Evolutionary conservation across 1,139 yeast genomes (phyloP).

Genomic region (Diutina rugosa): DNA sequence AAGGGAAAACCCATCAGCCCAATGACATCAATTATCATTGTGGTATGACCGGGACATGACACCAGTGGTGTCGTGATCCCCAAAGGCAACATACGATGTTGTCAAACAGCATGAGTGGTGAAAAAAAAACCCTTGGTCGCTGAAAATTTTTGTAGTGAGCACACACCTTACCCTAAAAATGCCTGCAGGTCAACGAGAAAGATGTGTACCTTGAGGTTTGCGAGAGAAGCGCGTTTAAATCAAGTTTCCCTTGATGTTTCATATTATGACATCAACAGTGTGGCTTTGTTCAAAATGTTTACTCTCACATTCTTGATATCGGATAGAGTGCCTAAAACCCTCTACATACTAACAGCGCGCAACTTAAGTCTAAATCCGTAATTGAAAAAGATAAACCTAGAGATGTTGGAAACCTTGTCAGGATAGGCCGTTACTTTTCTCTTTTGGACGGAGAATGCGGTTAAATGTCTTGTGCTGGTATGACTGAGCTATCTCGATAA

Average conservation of each 20-base stretch:
- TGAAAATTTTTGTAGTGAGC: background rate
- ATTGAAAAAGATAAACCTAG: background rate
- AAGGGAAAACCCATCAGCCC: background rate
- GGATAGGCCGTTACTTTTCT: too few species aligned
- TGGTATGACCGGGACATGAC: background rate
- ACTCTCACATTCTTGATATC: background rate
- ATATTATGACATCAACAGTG: background rate
- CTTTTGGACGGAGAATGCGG: background rate
- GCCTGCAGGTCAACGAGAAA: background rate
- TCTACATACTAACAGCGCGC: background rate
- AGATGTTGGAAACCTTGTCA: background rate
- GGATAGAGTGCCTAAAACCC: background rate
- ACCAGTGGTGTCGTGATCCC: background rate
- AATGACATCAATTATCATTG: background rate
- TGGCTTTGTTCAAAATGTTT: too few species aligned
- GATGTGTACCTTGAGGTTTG: background rate
- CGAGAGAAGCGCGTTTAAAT: background rate
- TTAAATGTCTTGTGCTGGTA: background rate
- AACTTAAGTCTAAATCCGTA: background rate
- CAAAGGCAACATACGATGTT: conserved; percentile 1
- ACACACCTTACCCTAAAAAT: background rate
- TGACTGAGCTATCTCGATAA: too few species aligned
- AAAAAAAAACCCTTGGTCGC: background rate
- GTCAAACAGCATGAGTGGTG: conserved; percentile 2
- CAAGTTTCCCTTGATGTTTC: background rate